Conservation (phyloP, 192 early-diverging fungal genomes). For the Coemansia sp. region DNA sequence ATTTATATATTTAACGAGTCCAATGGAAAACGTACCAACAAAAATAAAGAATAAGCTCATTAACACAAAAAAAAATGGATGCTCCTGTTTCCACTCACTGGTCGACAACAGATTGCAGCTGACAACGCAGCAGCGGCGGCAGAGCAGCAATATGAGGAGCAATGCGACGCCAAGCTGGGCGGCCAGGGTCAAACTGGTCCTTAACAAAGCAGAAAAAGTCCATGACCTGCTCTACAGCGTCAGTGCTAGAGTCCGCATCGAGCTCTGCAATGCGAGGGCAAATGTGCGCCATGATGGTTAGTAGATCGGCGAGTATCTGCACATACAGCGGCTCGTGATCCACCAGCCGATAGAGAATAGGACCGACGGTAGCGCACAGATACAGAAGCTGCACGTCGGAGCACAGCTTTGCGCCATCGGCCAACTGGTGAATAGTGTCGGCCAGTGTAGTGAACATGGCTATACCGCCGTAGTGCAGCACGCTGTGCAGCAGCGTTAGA, state of each 20-base stretch:
- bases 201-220: constrained; percentile 57
- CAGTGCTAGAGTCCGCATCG: constrained; percentile 27
- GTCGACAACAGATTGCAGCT: constrained; percentile 49
- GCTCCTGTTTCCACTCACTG: constrained; percentile 16
- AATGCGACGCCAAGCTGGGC: constrained; percentile 39
- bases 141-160: constrained; percentile 49
- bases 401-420: constrained; percentile 45
- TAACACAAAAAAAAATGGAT: background rate
- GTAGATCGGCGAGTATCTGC: constrained; percentile 45
- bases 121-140: constrained; percentile 36
- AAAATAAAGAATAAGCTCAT: background rate
- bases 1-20: background rate
- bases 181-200: constrained; percentile 52
- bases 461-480: constrained; percentile 70
- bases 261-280: constrained; percentile 26
- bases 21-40: background rate
- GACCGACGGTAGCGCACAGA: constrained; percentile 68
- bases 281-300: constrained; percentile 44
- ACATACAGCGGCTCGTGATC: constrained; percentile 51
- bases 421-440: constrained; percentile 39
- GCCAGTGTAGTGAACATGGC: constrained; percentile 59
- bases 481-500: constrained; percentile 69
- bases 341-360: constrained; percentile 65
- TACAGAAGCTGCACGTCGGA: constrained; percentile 75
- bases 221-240: constrained; percentile 53